phyloP scores from a whole-genome alignment of 2,329 filamentous ascomycete species.

The Aspergillus sp. region DNA sequence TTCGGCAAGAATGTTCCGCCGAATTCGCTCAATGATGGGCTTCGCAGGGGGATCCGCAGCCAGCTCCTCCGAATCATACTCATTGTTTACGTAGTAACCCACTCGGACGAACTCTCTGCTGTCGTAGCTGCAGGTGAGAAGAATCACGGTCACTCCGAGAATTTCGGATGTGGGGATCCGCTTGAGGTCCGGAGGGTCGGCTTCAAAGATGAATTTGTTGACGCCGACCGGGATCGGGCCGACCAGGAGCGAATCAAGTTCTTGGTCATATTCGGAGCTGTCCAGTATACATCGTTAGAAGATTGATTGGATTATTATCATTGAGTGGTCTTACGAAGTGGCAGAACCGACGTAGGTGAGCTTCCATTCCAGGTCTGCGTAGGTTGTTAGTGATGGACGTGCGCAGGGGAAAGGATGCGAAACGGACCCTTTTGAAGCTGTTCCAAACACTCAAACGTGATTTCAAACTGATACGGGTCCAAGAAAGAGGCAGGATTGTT shows the following conservation, averaged over 20 bases:
- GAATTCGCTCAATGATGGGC: constrained; percentile 87
- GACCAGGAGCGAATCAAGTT: constrained; percentile 93
- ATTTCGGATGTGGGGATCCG: constrained; percentile 94
- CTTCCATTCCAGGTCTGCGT: constrained; percentile 94
- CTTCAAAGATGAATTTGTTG: constrained; percentile 98
- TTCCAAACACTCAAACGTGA: constrained; percentile 97
- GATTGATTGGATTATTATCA: constrained; percentile 20
- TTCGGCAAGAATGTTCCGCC: constrained; percentile 88
- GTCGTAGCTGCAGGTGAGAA: constrained; percentile 95
- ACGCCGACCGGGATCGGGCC: constrained; percentile 96
- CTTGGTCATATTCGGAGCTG: constrained; percentile 95
- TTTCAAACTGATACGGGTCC: constrained; percentile 93
- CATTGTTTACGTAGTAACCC: constrained; percentile 99
- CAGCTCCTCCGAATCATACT: constrained; percentile 91
- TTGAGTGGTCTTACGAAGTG: constrained; percentile 69
- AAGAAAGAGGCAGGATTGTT: constrained; percentile 97
- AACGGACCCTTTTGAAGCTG: constrained; percentile 79
- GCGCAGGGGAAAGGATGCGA: not conserved
- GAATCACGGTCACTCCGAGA: constrained; percentile 92
- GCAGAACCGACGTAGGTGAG: constrained; percentile 98
- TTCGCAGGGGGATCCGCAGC: constrained; percentile 86
- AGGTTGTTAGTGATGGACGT: not conserved
- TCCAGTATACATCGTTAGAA: not conserved
- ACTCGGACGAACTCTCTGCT: constrained; percentile 95
- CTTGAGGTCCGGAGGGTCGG: constrained; percentile 83